These are phyloP conservation scores for Aspergillus ibericus DNA, from an alignment of 2,329 filamentous ascomycete genomes.

Conservation along the genomic window DNA sequence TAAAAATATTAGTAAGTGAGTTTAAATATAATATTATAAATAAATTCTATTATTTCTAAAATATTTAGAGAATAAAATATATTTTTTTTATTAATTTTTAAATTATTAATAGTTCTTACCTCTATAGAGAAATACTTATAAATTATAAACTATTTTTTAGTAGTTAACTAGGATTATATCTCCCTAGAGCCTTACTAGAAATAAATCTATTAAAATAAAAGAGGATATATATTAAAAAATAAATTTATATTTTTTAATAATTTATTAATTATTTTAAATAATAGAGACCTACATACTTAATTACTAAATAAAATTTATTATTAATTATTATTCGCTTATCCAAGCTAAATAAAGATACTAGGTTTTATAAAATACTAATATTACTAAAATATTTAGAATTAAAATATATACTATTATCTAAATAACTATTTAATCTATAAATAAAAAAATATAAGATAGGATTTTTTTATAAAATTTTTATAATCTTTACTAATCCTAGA, in stretches of 20 bases:
- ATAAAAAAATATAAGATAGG: not conserved
- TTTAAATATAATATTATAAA: not conserved
- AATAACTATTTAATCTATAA: too few species aligned
- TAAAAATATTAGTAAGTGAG: not conserved
- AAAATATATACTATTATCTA: too few species aligned
- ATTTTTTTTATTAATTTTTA: too few species aligned
- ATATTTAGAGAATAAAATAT: not conserved
- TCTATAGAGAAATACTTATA: too few species aligned
- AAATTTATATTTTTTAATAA: not conserved
- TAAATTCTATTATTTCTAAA: not conserved
- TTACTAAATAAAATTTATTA: not conserved
- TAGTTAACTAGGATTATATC: too few species aligned
- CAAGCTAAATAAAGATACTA: not conserved
- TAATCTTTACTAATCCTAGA: not conserved
- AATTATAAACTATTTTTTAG: too few species aligned
- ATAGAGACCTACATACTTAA: not conserved
- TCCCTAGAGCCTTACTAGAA: too few species aligned
- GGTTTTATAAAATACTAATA: too few species aligned
- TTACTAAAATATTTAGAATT: too few species aligned
- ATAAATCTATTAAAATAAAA: too few species aligned
- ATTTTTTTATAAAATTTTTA: not conserved
- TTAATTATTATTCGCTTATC: not conserved
- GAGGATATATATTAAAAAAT: not conserved
- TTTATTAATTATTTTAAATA: too few species aligned
- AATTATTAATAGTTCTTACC: too few species aligned